Base-by-base conservation (phyloP, 176 grass and related monocot genomes). In the Oryza glaberrima region DNA sequence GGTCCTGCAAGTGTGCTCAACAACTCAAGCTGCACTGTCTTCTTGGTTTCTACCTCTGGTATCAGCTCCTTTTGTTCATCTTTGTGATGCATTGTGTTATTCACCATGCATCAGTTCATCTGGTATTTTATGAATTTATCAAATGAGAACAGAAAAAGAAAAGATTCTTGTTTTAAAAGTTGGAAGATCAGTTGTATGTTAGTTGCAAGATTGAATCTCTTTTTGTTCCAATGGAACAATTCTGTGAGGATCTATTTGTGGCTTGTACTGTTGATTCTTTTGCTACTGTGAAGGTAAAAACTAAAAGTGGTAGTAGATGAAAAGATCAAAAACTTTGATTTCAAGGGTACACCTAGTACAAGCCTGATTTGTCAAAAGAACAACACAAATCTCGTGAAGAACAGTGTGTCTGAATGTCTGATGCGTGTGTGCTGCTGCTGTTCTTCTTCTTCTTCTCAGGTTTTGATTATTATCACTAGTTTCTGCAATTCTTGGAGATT, bases 381-480 rank as follows among this genome's bases (percentile, higher is more conserved):
- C 5, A 61, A 46, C 2, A 46, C 2, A 2, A 77, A 41, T 20
- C 32, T 81, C 63, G 72, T 11, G 16, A 79, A 54, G 68, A 84
- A 80, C 11, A 70, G 22, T 41, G 47, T n/a, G 41, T 41, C 25
- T 43, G 40, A 25, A 58, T 45, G 63, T 54, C 61, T 66, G 22
- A 84, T 73, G 73, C 77, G 34, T 74, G 44, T 40, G 34, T 74
- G 44, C n/a, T 70, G 32, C 4, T 81, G 43, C 87, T 26, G 69
- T 89, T 26, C 36, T 38, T 36, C 3, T 38, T 36, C 3, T 38
- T 32, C 30, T 32, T 32, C 79, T 70, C 67, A 82, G 86, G 84
- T 52, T 32, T 41, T 19, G n/a, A 49, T 79, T 23, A 44, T 49
- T 49, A 32, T 32, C 30, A 49, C 47, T 74, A 44, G 84, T 89